Base-by-base conservation (phyloP, 78 protist genomes). In the Tieghemostelium lacteum region DNA sequence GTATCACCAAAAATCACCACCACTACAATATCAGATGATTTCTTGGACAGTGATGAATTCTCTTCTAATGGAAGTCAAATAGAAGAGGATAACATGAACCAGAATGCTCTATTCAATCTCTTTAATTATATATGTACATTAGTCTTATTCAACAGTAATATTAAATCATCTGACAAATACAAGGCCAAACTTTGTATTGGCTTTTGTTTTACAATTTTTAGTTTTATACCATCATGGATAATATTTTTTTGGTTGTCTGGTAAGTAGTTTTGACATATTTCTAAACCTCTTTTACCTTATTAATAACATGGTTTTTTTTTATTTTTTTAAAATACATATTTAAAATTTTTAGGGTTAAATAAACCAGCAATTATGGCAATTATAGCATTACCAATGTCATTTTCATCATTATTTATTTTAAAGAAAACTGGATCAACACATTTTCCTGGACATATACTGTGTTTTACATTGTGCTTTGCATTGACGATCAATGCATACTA, bases 281-380 rank as follows among this genome's bases (percentile, higher is more conserved):
- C n/a, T n/a, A n/a, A n/a, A n/a, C n/a, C n/a, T n/a, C n/a, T n/a
- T n/a, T n/a, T n/a, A n/a, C n/a, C n/a, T n/a, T n/a, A n/a, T n/a
- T n/a, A n/a, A n/a, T n/a, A n/a, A n/a, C n/a, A n/a, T n/a, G n/a
- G 3, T n/a, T 36, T 36, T 64, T 63, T 3, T 36, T 63, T 63
- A 26, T 36, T 20, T 63, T 63, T 63, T 63, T 62, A 28, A n/a
- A n/a, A n/a, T n/a, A n/a, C n/a, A n/a, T n/a, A n/a, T n/a, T n/a
- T n/a, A n/a, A n/a, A n/a, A n/a, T n/a, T 6, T 45, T 14, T 39
- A 66, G 77, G 63, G 29, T 26, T 83, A 8, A 66, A 52, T 29
- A 73, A 83, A 42, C 91, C 91, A 20, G 91, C 91, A 3, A 24
- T 83, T n/a, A 83, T 83, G 91, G 91, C 91, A 12, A 58, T 83